These are phyloP conservation scores for Pseudogymnoascus sp. DNA, from an alignment of 2,329 filamentous ascomycete genomes.

Conservation along the genomic window DNA sequence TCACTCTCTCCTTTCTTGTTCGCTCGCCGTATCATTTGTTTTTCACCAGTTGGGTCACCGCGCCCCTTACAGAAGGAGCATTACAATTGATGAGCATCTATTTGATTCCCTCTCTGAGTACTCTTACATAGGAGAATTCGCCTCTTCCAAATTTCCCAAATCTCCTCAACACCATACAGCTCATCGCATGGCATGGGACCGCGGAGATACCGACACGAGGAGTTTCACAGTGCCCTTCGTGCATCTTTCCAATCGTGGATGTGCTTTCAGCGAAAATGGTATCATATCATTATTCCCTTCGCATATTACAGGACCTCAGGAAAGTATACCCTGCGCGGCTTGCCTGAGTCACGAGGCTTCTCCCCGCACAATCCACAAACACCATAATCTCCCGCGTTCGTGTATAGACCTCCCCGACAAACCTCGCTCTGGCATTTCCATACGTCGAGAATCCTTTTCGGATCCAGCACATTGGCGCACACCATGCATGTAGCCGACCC, in stretches of 20 bases:
- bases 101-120: background rate
- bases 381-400: constrained; percentile 61
- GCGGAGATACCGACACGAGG: background rate
- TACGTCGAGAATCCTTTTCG: constrained; percentile 40
- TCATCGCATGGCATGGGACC: background rate
- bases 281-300: background rate
- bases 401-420: constrained; percentile 50
- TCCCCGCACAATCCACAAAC: constrained; percentile 60
- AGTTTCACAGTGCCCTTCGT: background rate
- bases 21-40: background rate
- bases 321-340: background rate
- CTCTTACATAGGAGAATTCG: background rate
- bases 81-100: constrained; percentile 4
- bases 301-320: constrained; percentile 1
- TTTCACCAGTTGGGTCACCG: background rate
- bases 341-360: background rate
- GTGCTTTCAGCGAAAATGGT: constrained; percentile 1
- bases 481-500: constrained; percentile 51
- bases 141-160: constrained; percentile 4
- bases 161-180: background rate
- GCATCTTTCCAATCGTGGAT: background rate
- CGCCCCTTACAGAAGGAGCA: background rate
- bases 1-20: background rate
- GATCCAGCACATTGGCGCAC: constrained; percentile 62
- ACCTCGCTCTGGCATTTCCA: constrained; percentile 53